These are phyloP conservation scores for Syncephalastrum monosporum DNA, from an alignment of 371 early-diverging fungal genomes.

Conservation along the genomic window DNA sequence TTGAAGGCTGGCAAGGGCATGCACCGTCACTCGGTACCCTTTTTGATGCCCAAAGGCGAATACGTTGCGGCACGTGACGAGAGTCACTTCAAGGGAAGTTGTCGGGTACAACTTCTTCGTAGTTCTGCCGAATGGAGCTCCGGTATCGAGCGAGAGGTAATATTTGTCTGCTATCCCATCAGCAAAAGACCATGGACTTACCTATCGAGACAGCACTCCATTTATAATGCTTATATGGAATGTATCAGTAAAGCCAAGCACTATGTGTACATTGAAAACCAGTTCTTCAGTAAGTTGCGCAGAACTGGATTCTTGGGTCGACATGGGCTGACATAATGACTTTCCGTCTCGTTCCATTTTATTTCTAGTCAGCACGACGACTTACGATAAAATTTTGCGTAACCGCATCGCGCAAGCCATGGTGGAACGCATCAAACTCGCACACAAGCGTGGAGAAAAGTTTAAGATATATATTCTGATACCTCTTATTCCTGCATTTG, in stretches of 20 bases:
- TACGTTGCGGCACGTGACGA: constrained; percentile 72
- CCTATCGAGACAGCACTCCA: constrained; percentile 57
- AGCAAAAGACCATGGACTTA: too few species aligned
- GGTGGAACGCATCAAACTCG: constrained; percentile 76
- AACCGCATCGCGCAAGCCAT: constrained; percentile 62
- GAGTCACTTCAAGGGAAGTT: constrained; percentile 61
- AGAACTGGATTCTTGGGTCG: not conserved
- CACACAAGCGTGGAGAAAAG: constrained; percentile 62
- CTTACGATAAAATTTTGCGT: constrained; percentile 42
- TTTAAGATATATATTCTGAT: constrained; percentile 86
- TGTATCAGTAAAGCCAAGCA: constrained; percentile 78
- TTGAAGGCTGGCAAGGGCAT: constrained; percentile 70
- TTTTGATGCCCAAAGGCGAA: constrained; percentile 81
- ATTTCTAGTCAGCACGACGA: constrained; percentile 39
- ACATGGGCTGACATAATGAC: not conserved
- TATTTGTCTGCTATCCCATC: not conserved
- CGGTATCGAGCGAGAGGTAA: constrained; percentile 59
- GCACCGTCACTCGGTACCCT: constrained; percentile 63
- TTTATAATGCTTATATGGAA: constrained; percentile 82
- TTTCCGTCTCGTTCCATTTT: not conserved
- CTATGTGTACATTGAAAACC: constrained; percentile 95
- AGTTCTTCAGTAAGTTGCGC: constrained; percentile 80
- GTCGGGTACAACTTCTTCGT: constrained; percentile 69
- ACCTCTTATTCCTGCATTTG: constrained; percentile 91
- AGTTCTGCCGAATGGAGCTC: constrained; percentile 71